Evolutionary conservation across 805 yeast genomes (phyloP).

Genomic region (Candida nanaspora): DNA sequence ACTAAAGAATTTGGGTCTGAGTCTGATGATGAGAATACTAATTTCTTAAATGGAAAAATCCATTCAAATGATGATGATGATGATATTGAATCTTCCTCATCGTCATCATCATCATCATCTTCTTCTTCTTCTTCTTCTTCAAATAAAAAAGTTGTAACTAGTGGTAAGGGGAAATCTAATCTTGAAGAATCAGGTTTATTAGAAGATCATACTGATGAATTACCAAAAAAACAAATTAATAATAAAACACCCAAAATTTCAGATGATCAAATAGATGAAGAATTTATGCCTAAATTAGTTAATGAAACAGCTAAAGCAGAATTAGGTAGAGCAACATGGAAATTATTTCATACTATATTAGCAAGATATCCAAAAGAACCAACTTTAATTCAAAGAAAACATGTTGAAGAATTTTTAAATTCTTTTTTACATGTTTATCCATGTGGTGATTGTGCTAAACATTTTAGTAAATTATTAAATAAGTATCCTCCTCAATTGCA

Average conservation of each 20-base stretch:
- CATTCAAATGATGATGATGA: no score
- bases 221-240: not conserved
- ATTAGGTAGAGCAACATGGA: conserved; percentile 90
- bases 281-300: conserved; percentile 90
- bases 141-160: no score
- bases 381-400: conserved; percentile 48
- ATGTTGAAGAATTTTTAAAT: conserved; percentile 56
- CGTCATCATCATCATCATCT: no score
- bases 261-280: conserved; percentile 2
- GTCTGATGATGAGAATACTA: not conserved
- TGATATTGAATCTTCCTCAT: no score
- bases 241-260: no score
- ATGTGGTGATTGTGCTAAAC: conserved; percentile 95
- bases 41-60: no score
- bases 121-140: no score
- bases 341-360: conserved; percentile 79
- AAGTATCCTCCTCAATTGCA: conserved; percentile 81
- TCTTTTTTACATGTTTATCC: conserved; percentile 91
- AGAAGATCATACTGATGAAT: conserved; percentile 1
- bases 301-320: conserved; percentile 65
- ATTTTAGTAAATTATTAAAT: conserved; percentile 63
- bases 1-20: not conserved
- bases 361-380: conserved; percentile 92
- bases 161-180: not conserved
- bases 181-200: conserved; percentile 4